Evolutionary conservation across 768 basidiomycete genomes (phyloP).

Genomic region (Hericium erinaceus): DNA sequence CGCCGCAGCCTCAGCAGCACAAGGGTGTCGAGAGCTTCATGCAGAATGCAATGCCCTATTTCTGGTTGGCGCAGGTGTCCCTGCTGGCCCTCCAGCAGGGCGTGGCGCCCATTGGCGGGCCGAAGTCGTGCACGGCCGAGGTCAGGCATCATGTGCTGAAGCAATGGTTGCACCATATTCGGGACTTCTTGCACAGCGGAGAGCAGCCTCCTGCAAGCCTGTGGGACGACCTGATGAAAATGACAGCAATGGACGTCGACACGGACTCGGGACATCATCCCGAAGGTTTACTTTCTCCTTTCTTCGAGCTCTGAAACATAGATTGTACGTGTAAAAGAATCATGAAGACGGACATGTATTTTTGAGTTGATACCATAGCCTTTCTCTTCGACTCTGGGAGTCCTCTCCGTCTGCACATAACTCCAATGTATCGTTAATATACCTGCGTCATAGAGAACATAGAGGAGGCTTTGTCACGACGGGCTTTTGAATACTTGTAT

Average conservation of each 20-base stretch:
- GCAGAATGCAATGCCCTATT: slow-evolving; percentile 34
- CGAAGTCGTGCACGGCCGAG: slow-evolving; percentile 10
- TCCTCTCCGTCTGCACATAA: too few relatives aligned
- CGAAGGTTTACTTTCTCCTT: not conserved
- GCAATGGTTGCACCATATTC: slow-evolving; percentile 13
- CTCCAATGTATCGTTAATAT: too few relatives aligned
- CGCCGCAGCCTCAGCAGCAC: slow-evolving; percentile 2
- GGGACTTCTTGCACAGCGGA: slow-evolving; percentile 7
- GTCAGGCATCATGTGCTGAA: slow-evolving; percentile 10
- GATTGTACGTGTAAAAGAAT: not conserved
- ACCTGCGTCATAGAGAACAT: too few relatives aligned
- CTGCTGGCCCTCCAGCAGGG: slow-evolving; percentile 36
- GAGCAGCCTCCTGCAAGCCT: slow-evolving; percentile 6
- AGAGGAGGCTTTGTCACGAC: too few relatives aligned
- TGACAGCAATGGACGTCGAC: not conserved
- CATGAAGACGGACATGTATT: too few relatives aligned
- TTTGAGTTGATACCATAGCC: too few relatives aligned
- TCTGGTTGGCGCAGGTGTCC: slow-evolving; percentile 45
- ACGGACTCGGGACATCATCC: not conserved
- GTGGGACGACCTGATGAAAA: slow-evolving; percentile 14
- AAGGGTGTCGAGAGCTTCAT: slow-evolving; percentile 9
- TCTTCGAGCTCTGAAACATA: not conserved
- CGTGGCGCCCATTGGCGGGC: slow-evolving; percentile 18
- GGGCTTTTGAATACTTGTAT: too few relatives aligned
- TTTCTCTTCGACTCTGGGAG: too few relatives aligned